Conservation (phyloP, 306 rosid genomes). For the Cicer chorassanicum region DNA sequence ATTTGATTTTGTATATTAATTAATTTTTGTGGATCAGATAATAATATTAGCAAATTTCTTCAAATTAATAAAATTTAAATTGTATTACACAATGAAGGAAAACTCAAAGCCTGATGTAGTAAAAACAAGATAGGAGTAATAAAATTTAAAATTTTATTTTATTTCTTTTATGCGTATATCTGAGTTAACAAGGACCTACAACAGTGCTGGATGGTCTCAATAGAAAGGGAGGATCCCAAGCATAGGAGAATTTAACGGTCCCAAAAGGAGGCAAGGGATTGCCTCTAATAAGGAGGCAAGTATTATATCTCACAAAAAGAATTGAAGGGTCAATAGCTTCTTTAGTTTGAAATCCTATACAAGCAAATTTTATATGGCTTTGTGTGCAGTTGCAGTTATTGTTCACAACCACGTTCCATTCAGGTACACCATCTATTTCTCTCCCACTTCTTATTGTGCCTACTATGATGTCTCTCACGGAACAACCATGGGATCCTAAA, state of each 20-base stretch:
- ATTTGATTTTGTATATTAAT: too few species aligned
- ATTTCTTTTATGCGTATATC: neutral
- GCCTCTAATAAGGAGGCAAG: neutral
- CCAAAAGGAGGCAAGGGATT: neutral
- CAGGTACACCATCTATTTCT: conserved; percentile 48
- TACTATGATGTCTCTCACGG: neutral
- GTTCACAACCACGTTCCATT: conserved; percentile 59
- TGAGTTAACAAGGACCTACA: neutral
- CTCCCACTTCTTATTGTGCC: neutral
- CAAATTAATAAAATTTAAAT: too few species aligned
- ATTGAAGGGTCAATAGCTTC: conserved; percentile 44
- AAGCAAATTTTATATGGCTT: conserved; percentile 36
- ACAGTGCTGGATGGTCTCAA: neutral
- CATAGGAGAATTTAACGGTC: neutral
- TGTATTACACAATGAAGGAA: too few species aligned
- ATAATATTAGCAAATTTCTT: too few species aligned
- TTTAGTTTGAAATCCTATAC: conserved; percentile 50
- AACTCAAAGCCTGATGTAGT: too few species aligned
- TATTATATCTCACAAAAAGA: conserved; percentile 35
- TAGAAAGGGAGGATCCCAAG: neutral
- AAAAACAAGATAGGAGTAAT: too few species aligned
- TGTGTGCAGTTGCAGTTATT: conserved; percentile 60
- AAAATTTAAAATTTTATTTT: neutral
- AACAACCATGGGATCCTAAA: neutral
- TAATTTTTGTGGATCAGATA: too few species aligned